These are phyloP conservation scores for Diplocarpon rosae DNA, from an alignment of 2,329 filamentous ascomycete genomes.

Conservation along the genomic window DNA sequence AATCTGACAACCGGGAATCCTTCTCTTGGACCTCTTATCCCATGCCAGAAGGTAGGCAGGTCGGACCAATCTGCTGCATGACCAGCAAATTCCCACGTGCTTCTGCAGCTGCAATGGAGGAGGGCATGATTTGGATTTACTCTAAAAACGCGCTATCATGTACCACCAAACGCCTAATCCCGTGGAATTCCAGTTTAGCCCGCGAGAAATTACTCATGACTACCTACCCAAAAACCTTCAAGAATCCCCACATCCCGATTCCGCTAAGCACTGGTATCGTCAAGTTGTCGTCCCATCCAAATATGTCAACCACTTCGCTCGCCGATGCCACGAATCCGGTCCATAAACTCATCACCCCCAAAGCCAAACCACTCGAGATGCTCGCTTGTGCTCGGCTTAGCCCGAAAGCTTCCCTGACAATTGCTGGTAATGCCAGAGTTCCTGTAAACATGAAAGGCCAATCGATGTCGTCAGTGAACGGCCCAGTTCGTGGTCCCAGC, in stretches of 20 bases:
- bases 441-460: conserved; percentile 76
- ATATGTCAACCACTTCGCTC: conserved; percentile 84
- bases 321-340: conserved; percentile 81
- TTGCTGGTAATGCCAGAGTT: conserved; percentile 55
- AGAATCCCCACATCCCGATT: conserved; percentile 79
- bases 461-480: conserved; percentile 56
- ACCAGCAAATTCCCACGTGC: conserved; percentile 15
- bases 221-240: conserved; percentile 64
- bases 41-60: background rate
- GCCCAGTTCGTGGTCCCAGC: conserved; percentile 58
- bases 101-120: conserved; percentile 1
- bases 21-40: background rate
- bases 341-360: conserved; percentile 72
- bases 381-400: conserved; percentile 46
- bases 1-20: background rate
- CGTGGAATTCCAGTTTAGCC: conserved; percentile 1
- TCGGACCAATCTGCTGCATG: conserved; percentile 12
- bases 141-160: conserved; percentile 12
- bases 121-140: conserved; percentile 6
- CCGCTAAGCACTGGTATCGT: conserved; percentile 91
- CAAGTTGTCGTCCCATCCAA: conserved; percentile 93
- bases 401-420: conserved; percentile 48
- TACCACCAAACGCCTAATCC: conserved; percentile 14
- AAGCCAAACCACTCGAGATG: conserved; percentile 59
- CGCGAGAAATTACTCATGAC: background rate